Percentiles rank a stretch among this genome's conserved stretches.
Conservation (phyloP, 768 basidiomycete genomes). For the Trametes villosa region DNA sequence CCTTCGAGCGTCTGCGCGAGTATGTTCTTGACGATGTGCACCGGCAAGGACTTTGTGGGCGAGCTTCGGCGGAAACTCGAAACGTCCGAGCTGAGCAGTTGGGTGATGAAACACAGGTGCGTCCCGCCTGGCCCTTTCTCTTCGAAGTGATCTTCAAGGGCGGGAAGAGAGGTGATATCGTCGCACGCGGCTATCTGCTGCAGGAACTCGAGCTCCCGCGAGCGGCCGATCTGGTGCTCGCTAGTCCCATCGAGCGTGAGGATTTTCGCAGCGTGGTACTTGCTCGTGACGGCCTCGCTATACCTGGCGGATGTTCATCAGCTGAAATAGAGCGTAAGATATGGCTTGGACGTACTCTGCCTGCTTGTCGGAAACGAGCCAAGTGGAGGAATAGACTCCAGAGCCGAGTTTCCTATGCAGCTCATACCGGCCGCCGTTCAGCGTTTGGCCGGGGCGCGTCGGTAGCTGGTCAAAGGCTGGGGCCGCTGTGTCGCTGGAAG, state of each 20-base stretch:
- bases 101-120: slow-evolving; percentile 32
- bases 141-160: slow-evolving; percentile 26
- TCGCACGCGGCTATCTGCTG: slow-evolving; percentile 19
- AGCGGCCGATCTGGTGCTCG: neutral
- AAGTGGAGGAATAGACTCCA: slow-evolving; percentile 12
- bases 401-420: slow-evolving; percentile 18
- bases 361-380: slow-evolving; percentile 11
- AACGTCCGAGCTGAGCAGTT: slow-evolving; percentile 27
- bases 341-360: slow-evolving; percentile 4
- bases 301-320: neutral
- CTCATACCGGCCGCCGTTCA: neutral
- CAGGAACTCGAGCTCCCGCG: slow-evolving; percentile 27
- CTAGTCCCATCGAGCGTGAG: slow-evolving; percentile 30
- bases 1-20: slow-evolving; percentile 21
- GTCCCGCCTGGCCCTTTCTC: slow-evolving; percentile 18
- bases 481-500: neutral
- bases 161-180: slow-evolving; percentile 20
- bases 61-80: slow-evolving; percentile 25
- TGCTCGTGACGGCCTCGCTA: slow-evolving; percentile 4
- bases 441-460: neutral
- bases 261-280: slow-evolving; percentile 30
- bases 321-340: neutral
- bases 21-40: slow-evolving; percentile 25
- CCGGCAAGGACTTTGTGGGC: slow-evolving; percentile 24
- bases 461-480: neutral